Conservation (phyloP, 495 filamentous ascomycete species). For the Chaetomidium leptoderma region DNA sequence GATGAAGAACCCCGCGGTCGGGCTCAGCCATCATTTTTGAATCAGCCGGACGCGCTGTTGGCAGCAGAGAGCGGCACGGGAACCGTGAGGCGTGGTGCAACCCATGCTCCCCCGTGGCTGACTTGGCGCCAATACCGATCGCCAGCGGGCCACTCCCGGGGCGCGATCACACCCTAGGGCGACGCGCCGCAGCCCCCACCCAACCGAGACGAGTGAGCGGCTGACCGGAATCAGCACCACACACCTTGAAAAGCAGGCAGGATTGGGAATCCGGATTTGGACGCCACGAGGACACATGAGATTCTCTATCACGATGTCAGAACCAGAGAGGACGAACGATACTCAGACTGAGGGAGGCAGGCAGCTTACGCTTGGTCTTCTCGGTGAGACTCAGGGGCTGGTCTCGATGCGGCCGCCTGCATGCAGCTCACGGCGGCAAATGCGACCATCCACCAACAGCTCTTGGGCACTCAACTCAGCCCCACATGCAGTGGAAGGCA, state of each 20-base stretch:
- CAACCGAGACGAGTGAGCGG: slow-evolving; percentile 7
- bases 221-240: background rate
- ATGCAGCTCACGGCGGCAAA: slow-evolving; percentile 11
- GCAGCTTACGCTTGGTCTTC: background rate
- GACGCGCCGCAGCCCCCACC: slow-evolving; percentile 7
- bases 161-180: slow-evolving; percentile 7
- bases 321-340: background rate
- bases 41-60: slow-evolving; percentile 10
- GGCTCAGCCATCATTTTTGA: slow-evolving; percentile 4
- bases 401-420: background rate
- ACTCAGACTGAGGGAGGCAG: no score
- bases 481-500: background rate
- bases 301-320: background rate
- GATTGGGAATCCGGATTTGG: background rate
- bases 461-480: background rate
- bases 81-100: background rate
- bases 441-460: slow-evolving; percentile 1
- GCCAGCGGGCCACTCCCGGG: background rate
- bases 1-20: background rate
- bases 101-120: background rate
- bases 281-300: background rate
- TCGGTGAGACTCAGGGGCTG: background rate
- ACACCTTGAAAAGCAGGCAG: background rate
- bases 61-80: slow-evolving; percentile 15
- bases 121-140: slow-evolving; percentile 12